phyloP scores from a whole-genome alignment of 495 filamentous ascomycete species.

The Aspergillus ostianus region DNA sequence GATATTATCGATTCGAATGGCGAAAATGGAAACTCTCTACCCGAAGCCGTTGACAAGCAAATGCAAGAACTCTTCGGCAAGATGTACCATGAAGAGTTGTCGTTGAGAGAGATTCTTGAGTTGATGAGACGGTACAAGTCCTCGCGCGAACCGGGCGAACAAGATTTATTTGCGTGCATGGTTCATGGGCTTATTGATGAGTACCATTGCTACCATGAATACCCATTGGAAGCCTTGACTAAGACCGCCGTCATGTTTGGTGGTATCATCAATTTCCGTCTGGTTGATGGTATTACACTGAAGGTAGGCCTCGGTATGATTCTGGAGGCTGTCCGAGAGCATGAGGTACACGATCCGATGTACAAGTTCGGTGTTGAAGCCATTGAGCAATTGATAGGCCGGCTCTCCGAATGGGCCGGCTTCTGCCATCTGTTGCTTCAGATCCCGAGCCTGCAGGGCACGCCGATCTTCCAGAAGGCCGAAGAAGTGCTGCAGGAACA shows the following conservation, averaged over 20 bases:
- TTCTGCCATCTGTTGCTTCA: conserved; percentile 81
- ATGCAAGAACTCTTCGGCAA: conserved; percentile 97
- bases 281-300: conserved; percentile 85
- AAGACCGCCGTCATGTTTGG: conserved; percentile 97
- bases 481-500: conserved; percentile 74
- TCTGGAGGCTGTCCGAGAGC: conserved; percentile 85
- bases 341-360: conserved; percentile 79
- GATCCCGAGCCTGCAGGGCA: conserved; percentile 77
- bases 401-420: conserved; percentile 87
- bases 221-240: conserved; percentile 88
- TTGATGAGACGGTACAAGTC: conserved; percentile 80
- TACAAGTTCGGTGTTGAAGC: conserved; percentile 99
- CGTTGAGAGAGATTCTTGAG: conserved; percentile 76
- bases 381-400: conserved; percentile 76
- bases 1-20: conserved; percentile 86
- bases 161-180: conserved; percentile 97
- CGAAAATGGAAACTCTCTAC: conserved; percentile 71
- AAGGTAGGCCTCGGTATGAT: conserved; percentile 95
- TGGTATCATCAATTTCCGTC: conserved; percentile 88
- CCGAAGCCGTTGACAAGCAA: conserved; percentile 72
- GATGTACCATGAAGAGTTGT: conserved; percentile 88
- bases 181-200: conserved; percentile 97
- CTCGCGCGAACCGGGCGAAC: conserved; percentile 76
- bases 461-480: conserved; percentile 77
- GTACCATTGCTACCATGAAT: conserved; percentile 90